Evolutionary conservation across 2,329 filamentous ascomycete genomes (phyloP), one percentile per base, ranked within the genome.

Genomic region (Pseudomassariella vexata): DNA sequence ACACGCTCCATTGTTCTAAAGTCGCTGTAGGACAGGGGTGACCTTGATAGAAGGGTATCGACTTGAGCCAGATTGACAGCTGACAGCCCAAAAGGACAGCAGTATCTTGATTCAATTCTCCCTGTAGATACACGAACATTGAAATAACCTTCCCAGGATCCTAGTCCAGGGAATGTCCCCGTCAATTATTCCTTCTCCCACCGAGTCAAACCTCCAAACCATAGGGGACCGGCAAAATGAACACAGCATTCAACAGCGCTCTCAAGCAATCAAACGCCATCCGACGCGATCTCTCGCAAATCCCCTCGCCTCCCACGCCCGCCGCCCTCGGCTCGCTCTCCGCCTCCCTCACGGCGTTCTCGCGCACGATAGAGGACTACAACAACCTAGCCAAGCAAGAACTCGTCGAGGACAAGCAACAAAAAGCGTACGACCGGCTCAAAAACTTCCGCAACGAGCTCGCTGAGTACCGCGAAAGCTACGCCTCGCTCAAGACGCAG

Each of bases 291-390:
- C 74, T 92, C 38, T 75, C 83, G 43, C 65, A 70, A 37, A 81
- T 89, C 48, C 68, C 79, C 32, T 68, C 78, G 7, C 73, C 75
- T 20, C 68, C 82, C 14, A 80, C 81, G 53, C 63, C 62, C n/a
- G 62, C 61, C 28, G 43, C 52, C 30, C 44, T 70, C 56, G 82
- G 82, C 51, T 77, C 85, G 52, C 73, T 88, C 47, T 82, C 82
- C 5, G 82, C 82, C 20, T 84, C 83, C 6, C 47, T 68, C 7
- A 63, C 64, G 1, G 79, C 88, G 38, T 88, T 98, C 58, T 77
- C 84, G 28, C 86, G 92, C 39, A 94, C 87, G 1, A 73, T 98
- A 43, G 89, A 95, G 63, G 89, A 95, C 55, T 98, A 98, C 67
- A 78, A 83, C 50, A 73, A 75, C 34, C 77, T 94, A 19, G 83